Percentiles rank a stretch among this genome's conserved stretches.
Conservation (phyloP, 495 filamentous ascomycete species). For the Clohesyomyces aquaticus region DNA sequence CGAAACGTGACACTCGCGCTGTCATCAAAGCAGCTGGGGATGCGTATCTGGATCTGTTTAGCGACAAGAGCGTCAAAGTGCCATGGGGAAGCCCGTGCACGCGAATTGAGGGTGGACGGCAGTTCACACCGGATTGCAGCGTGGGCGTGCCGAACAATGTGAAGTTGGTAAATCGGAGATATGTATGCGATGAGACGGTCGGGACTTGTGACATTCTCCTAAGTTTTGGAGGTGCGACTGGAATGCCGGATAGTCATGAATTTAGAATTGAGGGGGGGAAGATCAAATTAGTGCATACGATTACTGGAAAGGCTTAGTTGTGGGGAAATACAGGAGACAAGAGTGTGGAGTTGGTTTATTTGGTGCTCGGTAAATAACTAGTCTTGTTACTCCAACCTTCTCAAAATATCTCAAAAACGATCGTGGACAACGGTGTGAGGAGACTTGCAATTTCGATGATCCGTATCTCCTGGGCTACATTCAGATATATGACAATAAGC, state of each 20-base stretch:
- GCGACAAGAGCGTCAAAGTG: constrained; percentile 35
- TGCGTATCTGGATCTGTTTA: constrained; percentile 38
- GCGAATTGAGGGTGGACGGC: constrained; percentile 53
- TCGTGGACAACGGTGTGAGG: too few relatives aligned
- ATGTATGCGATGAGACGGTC: constrained; percentile 24
- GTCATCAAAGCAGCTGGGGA: constrained; percentile 38
- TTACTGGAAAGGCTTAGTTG: neutral
- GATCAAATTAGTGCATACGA: neutral
- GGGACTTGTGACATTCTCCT: neutral
- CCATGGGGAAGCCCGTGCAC: constrained; percentile 46
- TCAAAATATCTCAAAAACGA: too few relatives aligned
- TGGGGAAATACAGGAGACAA: too few relatives aligned
- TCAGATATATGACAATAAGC: too few relatives aligned
- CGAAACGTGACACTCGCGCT: constrained; percentile 24
- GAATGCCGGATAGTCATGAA: neutral
- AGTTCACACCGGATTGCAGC: constrained; percentile 1
- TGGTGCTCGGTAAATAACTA: too few relatives aligned
- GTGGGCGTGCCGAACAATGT: constrained; percentile 42
- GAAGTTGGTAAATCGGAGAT: constrained; percentile 49
- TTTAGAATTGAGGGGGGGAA: neutral
- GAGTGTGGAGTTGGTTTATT: too few relatives aligned
- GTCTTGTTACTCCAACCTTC: too few relatives aligned
- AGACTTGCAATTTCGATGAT: too few relatives aligned
- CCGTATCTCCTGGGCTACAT: too few relatives aligned
- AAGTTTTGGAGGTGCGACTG: neutral